Base-by-base conservation (phyloP, 805 yeast species). In the Candida koratica region DNA sequence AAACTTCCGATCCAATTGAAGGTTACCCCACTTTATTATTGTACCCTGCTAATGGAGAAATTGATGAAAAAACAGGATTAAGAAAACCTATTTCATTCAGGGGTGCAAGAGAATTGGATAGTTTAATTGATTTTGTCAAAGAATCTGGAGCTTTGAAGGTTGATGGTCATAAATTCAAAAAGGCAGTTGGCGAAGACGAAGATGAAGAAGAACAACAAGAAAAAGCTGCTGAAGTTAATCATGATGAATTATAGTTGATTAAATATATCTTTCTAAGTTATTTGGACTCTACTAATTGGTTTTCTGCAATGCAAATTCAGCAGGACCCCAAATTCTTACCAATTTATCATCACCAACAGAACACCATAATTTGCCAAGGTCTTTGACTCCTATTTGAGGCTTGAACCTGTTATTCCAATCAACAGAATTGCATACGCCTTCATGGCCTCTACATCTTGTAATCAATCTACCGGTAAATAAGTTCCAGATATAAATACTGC, bases 11-110 rank as follows among this genome's bases (percentile, higher is more conserved):
- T 35, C 80, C 78, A 31, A 80, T 93, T 49, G 68, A 75, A 45
- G 96, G 97, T 39, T 93, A 85, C 74, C 98, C 98, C 65, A 90
- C 97, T 38, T 68, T 93, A 51, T 74, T 83, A 56, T 73, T 90
- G 40, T 93, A 80, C 73, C 96, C 96, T 53, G 97, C 96, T 45
- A 60, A 66, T 46, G 72, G 70, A 41, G 59, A 60, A 39, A 43
- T 62, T 25, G 70, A 67, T 49, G 61, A 57, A 38, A 52, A 55
- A 46, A 60, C 70, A 22, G 73, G 73, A 25, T 44, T 67, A 44
- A 66, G 71, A 61, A 44, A 54, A 42, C 84, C 84, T 45, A 60
- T 88, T 42, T 64, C 69, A 25, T 89, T 70, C 67, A 65, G 71
- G 39, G 84, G 87, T 43, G 67, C 73, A 33, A 86, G 97, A 73